These are phyloP conservation scores for Lonicera japonica DNA, from an alignment of 129 eudicot species.

Conservation along the genomic window DNA sequence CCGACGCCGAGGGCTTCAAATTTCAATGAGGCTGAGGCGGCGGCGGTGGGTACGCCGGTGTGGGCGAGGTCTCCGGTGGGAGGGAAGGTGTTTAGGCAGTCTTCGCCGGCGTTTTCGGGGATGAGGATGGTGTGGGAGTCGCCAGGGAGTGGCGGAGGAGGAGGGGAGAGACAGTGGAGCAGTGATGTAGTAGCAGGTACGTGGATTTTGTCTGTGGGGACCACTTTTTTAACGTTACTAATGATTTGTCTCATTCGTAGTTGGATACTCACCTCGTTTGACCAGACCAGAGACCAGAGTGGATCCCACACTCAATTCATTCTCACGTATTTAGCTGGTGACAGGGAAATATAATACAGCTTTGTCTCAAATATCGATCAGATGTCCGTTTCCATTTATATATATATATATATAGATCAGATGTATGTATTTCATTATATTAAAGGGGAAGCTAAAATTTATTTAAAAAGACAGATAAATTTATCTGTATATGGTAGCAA, in stretches of 20 bases:
- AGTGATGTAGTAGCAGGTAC: slow-evolving; percentile 29
- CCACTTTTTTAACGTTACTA: too few relatives aligned
- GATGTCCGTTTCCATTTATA: too few relatives aligned
- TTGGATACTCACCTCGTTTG: too few relatives aligned
- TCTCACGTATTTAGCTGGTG: too few relatives aligned
- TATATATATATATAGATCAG: too few relatives aligned
- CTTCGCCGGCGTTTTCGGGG: slow-evolving; percentile 12
- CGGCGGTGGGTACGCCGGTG: slow-evolving; percentile 11
- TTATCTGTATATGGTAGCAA: too few relatives aligned
- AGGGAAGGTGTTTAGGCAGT: slow-evolving; percentile 7
- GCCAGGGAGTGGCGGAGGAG: slow-evolving; percentile 12
- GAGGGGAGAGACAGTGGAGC: slow-evolving; percentile 17
- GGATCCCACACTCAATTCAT: not conserved
- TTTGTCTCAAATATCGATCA: too few relatives aligned
- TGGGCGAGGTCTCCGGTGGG: slow-evolving; percentile 31
- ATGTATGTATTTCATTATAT: too few relatives aligned
- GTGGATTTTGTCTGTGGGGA: not conserved
- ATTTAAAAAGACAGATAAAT: too few relatives aligned
- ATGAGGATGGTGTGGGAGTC: slow-evolving; percentile 30
- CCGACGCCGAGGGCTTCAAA: slow-evolving; percentile 39
- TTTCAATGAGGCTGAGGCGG: slow-evolving; percentile 25
- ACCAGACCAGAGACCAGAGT: slow-evolving; percentile 10
- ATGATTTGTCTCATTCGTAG: not conserved
- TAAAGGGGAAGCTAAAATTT: too few relatives aligned
- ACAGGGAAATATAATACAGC: too few relatives aligned